Evolutionary conservation across 345 rosid genomes (phyloP), one percentile per base, ranked within the genome.

Genomic region (Eucalyptus polybractea): DNA sequence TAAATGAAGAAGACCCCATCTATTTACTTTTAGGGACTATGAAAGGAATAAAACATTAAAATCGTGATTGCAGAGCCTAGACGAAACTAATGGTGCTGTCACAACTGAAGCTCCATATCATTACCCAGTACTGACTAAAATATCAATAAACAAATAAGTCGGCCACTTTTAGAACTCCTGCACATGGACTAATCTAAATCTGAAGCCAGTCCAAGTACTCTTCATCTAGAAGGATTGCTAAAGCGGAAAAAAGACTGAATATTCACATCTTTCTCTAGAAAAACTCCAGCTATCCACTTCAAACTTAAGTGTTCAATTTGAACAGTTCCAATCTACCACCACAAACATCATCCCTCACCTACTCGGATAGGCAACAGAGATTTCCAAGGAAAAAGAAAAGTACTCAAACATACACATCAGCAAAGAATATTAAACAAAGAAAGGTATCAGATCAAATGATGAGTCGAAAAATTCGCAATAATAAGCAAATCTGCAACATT

Each of bases 121-220:
- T 86, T 81, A 83, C 88, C 60, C 85, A 72, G 88, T 86, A 90
- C 87, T 90, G 90, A 93, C 93, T 89, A 89, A 88, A 87, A 87
- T 67, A 86, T 37, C 69, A 86, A 90, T 51, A 88, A 93, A 89
- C 81, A 88, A 90, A 88, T 40, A 92, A 54, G 81, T 65, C 27
- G 80, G 87, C 31, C 87, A 27, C 90, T 76, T 88, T 88, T 62
- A 37, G 22, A 37, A 87, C 89, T 69, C 88, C 80, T 56, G 80
- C 56, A 58, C 54, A n/a, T 51, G 90, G 89, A 45, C 69, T 15
- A 3, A 10, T 80, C 40, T 44, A 40, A 6, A 62, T 40, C 86
- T 80, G 89, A 87, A 50, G 42, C 80, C 50, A 90, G 51, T 54
- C 50, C 89, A 16, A 13, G 72, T 80, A 89, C 89, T 88, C 88